Percentiles rank a stretch among this genome's conserved stretches.
Conservation (phyloP, 2,329 filamentous ascomycete genomes). For the Colletotrichum tabaci region DNA sequence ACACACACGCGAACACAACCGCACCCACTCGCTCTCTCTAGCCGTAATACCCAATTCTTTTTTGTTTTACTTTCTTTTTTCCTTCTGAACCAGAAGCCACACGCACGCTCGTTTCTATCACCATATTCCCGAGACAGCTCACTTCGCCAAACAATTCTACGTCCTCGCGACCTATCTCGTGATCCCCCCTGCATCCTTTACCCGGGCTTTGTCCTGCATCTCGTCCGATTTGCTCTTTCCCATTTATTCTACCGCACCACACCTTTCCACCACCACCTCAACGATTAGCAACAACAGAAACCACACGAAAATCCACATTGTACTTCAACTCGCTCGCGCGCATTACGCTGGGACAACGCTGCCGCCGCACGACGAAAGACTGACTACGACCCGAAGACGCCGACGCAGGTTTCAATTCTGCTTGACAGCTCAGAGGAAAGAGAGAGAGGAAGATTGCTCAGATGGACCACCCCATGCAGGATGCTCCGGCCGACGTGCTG, state of each 20-base stretch:
- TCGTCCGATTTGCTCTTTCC: conserved; percentile 13
- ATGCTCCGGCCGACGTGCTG: conserved; percentile 60
- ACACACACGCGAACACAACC: too few species aligned
- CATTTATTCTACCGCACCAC: conserved; percentile 5
- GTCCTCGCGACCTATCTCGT: conserved; percentile 4
- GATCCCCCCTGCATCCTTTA: conserved; percentile 1
- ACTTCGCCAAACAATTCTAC: not conserved
- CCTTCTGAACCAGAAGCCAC: conserved; percentile 4
- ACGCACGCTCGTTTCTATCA: conserved; percentile 40
- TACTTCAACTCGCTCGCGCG: conserved; percentile 1
- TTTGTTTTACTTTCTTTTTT: not conserved
- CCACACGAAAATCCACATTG: too few species aligned
- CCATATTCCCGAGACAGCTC: conserved; percentile 25
- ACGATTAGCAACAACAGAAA: conserved; percentile 6
- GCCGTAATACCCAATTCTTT: conserved; percentile 26
- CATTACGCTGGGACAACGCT: not conserved
- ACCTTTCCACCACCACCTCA: not conserved
- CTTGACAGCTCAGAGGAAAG: conserved; percentile 1
- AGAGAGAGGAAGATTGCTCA: conserved; percentile 26
- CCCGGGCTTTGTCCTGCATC: conserved; percentile 4
- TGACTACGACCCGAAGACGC: not conserved
- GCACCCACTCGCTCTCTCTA: not conserved
- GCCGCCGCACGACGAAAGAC: not conserved
- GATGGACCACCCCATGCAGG: conserved; percentile 45
- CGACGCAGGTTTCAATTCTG: conserved; percentile 5